Evolutionary conservation across 345 rosid species (phyloP).

Genomic region (Nephelium lappaceum): DNA sequence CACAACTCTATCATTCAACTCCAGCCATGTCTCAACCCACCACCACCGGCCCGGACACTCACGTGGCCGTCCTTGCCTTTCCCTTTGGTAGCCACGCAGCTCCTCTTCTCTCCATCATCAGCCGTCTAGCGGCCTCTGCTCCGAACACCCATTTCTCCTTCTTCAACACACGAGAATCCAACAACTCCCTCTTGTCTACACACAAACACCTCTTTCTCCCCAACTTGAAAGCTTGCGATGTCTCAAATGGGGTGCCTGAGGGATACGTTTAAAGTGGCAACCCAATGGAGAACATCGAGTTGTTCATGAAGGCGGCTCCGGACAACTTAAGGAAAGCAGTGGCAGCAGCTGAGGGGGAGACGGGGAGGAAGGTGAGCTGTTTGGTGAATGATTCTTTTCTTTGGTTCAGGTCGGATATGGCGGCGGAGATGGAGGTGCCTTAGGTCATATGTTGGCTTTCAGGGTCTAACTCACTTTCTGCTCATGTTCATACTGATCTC

Average conservation of each 20-base stretch:
- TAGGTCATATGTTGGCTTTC: conserved; percentile 26
- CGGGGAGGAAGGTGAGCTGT: conserved; percentile 37
- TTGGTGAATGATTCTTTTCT: conserved; percentile 37
- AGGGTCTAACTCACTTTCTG: conserved; percentile 20
- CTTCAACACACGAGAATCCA: conserved; percentile 25
- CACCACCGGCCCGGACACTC: conserved; percentile 8
- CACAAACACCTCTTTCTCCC: background rate
- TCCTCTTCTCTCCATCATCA: conserved; percentile 37
- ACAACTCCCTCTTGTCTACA: conserved; percentile 15
- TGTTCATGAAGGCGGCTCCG: conserved; percentile 42
- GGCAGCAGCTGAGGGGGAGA: conserved; percentile 35
- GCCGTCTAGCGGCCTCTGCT: conserved; percentile 32
- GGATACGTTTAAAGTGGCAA: conserved; percentile 29
- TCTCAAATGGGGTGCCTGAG: conserved; percentile 37
- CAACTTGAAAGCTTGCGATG: conserved; percentile 30
- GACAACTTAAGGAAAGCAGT: conserved; percentile 32
- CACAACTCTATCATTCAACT: background rate
- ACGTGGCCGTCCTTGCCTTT: conserved; percentile 44
- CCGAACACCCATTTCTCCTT: conserved; percentile 42
- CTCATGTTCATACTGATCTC: conserved; percentile 27
- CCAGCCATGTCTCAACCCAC: background rate
- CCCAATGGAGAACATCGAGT: conserved; percentile 35
- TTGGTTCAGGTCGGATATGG: conserved; percentile 30
- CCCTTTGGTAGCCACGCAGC: conserved; percentile 48
- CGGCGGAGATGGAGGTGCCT: conserved; percentile 24